Evolutionary conservation across 441 rosid species (phyloP), one percentile per base, ranked within the genome.

Genomic region (Cnidoscolus chayamansa): DNA sequence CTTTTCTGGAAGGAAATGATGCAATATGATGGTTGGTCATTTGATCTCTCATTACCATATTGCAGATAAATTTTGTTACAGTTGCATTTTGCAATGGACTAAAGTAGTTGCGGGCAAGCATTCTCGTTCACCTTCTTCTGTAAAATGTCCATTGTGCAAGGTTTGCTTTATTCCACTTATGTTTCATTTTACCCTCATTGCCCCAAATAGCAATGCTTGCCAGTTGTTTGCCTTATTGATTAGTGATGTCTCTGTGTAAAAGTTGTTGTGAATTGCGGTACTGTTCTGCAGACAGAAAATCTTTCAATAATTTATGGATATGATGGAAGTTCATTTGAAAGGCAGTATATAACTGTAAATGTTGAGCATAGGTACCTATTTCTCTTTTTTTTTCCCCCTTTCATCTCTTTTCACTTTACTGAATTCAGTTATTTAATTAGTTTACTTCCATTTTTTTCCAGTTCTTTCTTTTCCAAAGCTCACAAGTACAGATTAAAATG

Each of bases 131-230:
- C 79, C 82, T 11, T 78, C 87, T 40, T 88, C 92, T 67, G 76
- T 91, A 11, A 85, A 81, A 58, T 95, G 99, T 78, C 99, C 99
- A 68, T 72, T 92, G 60, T 95, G 99, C 86, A 95, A 92, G 98
- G 97, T 92, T 72, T 76, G 81, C 73, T 67, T 82, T 32, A 9
- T 47, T 40, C 67, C 67, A 66, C 68, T 20, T 11, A 7, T 65
- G 4, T 10, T 57, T 45, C 5, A 31, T 11, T 67, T 30, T 51
- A 50, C 25, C 25, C 25, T 25, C 25, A 25, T 25, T 25, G 62
- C 35, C n/a, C 51, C 56, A n/a, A 7, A 15, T 57, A 53, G 7
- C 35, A 31, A 50, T 30, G 35, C 54, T 10, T 6, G 49, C 16
- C 5, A 20, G 20, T 58, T 63, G 1, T 15, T 57, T 51, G 25